Conservation (phyloP, 352 stramenopile genomes). For the Pythium coloratum region DNA sequence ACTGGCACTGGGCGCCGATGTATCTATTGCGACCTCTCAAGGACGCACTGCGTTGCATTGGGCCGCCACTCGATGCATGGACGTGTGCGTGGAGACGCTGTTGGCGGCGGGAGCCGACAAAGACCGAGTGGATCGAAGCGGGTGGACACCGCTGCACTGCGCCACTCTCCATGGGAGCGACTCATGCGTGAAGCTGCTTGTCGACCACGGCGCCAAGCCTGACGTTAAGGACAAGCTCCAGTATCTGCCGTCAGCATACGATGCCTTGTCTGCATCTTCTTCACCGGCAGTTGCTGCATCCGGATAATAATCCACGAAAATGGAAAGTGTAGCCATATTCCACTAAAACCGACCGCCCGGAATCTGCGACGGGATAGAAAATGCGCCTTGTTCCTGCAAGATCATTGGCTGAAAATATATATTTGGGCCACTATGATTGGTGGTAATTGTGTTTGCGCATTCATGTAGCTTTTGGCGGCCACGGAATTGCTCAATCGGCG, state of each 20-base stretch:
- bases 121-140: conserved; percentile 39
- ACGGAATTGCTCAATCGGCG: conserved; percentile 22
- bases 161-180: conserved; percentile 49
- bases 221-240: conserved; percentile 40
- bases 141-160: conserved; percentile 69
- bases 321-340: conserved; percentile 29
- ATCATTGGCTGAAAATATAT: neutral
- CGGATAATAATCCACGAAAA: neutral
- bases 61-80: conserved; percentile 57
- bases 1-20: conserved; percentile 39
- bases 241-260: conserved; percentile 31
- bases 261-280: neutral
- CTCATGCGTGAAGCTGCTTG: conserved; percentile 33
- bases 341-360: conserved; percentile 18
- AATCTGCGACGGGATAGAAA: neutral
- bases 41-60: conserved; percentile 67
- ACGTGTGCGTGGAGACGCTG: conserved; percentile 28
- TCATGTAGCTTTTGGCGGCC: conserved; percentile 10
- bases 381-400: neutral
- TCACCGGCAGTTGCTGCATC: neutral
- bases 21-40: conserved; percentile 38
- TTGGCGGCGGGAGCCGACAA: conserved; percentile 36
- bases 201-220: conserved; percentile 35
- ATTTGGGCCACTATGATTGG: conserved; percentile 18
- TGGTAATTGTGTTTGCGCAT: conserved; percentile 45